Evolutionary conservation across 768 basidiomycete genomes (phyloP), one percentile per base, ranked within the genome.

Genomic region (Heimioporus sp.): DNA sequence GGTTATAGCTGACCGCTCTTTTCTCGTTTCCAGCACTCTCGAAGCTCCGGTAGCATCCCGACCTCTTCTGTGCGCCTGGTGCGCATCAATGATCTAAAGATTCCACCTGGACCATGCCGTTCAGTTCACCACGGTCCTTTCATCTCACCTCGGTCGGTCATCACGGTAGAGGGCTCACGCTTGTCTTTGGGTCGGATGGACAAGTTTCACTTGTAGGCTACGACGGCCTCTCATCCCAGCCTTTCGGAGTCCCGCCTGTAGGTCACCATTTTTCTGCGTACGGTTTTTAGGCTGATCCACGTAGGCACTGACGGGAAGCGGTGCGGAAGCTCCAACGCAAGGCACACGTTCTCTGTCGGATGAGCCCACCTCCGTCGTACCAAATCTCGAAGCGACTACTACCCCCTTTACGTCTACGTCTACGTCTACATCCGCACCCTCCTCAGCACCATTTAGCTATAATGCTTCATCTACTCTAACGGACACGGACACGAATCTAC

Each of bases 121-220:
- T 21, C 43, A 52, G 49, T 44, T 62, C 54, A 2, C 24, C 17
- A 13, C 57, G 3, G 34, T 56, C 44, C 40, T 43, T 39, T 54
- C 47, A 10, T 39, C 36, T 52, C 17, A 44, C 62, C 38, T 24
- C 57, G n/a, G 13, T 45, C 43, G 56, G 42, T 37, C 61, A 58
- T 32, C 42, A 55, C 11, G 48, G 61, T 38, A 57, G 64, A 30
- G 61, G 43, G 8, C 46, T 66, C 16, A 65, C 59, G n/a, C 55
- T 66, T 19, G 42, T 66, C 37, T 58, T 66, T 46, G 65, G 66
- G 21, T 48, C 65, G 17, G 55, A 63, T 41, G 65, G 65, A 35
- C 65, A 66, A 35, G 55, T 65, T 49, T 66, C 66, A 4, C 55
- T 66, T 4, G 34, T 66, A 43, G 65, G 58, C n/a, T 45, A 55